Percentiles rank a stretch among this genome's conserved stretches.
These are phyloP conservation scores for Xerocomellus amylosporus DNA, from an alignment of 768 basidiomycete genomes.

Conservation along the genomic window DNA sequence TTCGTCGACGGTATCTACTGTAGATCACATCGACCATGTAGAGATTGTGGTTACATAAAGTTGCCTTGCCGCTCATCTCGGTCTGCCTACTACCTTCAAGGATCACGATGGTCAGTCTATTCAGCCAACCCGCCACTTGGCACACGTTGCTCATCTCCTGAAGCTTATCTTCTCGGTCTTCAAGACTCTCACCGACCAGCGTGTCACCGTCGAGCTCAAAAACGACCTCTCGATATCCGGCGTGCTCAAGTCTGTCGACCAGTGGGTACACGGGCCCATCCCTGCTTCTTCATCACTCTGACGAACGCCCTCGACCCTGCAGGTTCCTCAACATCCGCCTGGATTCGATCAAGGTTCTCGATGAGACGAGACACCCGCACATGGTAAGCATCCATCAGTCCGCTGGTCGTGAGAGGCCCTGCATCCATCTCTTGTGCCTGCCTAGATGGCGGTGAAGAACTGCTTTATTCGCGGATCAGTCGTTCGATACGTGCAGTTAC, in stretches of 20 bases:
- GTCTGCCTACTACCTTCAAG: not conserved
- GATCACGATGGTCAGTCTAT: conserved; percentile 26
- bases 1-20: not conserved
- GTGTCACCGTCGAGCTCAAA: conserved; percentile 96
- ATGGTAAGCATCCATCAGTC: conserved; percentile 62
- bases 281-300: not conserved
- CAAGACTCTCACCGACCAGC: conserved; percentile 97
- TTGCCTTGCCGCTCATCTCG: not conserved
- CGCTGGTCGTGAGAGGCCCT: not conserved
- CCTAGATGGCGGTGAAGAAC: conserved; percentile 96
- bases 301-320: conserved; percentile 4
- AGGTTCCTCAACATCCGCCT: conserved; percentile 96
- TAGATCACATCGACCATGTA: not conserved
- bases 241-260: conserved; percentile 95
- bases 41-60: conserved; percentile 2
- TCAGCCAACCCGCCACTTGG: not conserved
- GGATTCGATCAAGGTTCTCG: conserved; percentile 89
- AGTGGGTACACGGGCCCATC: conserved; percentile 51
- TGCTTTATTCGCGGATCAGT: conserved; percentile 99
- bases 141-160: conserved; percentile 7
- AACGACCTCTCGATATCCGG: conserved; percentile 98
- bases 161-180: conserved; percentile 95
- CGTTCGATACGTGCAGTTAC: conserved; percentile 95
- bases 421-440: not conserved
- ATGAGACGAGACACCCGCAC: conserved; percentile 93